Evolutionary conservation across 2,329 filamentous ascomycete genomes (phyloP), one percentile per base, ranked within the genome.

Genomic region (Lachnellula cervina): DNA sequence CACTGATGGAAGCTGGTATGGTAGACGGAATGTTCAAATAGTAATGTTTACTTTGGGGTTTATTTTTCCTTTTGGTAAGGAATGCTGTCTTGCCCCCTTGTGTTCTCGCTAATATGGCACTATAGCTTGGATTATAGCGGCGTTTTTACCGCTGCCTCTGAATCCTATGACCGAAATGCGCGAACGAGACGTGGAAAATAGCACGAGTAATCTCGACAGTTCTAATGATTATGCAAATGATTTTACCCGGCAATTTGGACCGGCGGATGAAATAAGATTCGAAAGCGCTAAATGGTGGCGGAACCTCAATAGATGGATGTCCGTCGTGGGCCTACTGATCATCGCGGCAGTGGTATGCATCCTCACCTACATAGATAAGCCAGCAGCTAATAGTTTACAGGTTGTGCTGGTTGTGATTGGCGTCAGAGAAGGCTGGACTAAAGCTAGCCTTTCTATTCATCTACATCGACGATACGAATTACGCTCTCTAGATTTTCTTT

Each of bases 11-110:
- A 78, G 80, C 16, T 67, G 82, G 3, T 77, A 87, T 60, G 85
- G 84, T 50, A 80, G 81, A 60, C 81, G 88, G 59, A 92, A 92
- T 66, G 73, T 84, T 47, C 90, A 95, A 70, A 80, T 93, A 32
- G 75, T 87, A 51, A 75, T 89, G 49, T 95, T 95, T 72, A 82
- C 85, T 54, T 43, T 87, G 47, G 90, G 90, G 23, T 95, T 95
- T 66, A 74, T 93, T 47, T 83, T 90, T 66, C 90, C 89, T 5
- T 79, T 90, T 58, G 77, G 84, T 87, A 73, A 72, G 82, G 58
- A 67, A 55, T 67, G 47, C 54, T 19, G 9, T 52, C 58, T 45
- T 34, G 13, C n/a, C 7, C n/a, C 5, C 34, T 42, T 43, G 32
- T 2, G 37, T 25, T 23, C 25, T 46, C 21, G 19, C 55, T 60